These are phyloP conservation scores for Panaeolus papilionaceus DNA, from an alignment of 768 basidiomycete species.

Conservation along the genomic window DNA sequence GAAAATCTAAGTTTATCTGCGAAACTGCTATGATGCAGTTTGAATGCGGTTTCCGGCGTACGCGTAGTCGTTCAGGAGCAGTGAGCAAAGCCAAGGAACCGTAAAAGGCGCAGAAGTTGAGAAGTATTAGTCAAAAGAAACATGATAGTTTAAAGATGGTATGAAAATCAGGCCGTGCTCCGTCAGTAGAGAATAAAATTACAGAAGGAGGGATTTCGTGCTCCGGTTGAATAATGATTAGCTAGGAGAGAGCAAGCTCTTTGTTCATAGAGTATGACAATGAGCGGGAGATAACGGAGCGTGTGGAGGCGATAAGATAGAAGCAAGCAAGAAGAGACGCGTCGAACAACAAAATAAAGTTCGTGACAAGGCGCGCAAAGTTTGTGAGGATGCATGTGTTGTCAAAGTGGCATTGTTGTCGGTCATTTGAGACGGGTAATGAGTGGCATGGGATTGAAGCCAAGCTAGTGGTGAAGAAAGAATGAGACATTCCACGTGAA, in stretches of 20 bases:
- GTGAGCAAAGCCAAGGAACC: neutral
- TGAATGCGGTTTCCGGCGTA: neutral
- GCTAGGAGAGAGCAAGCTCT: neutral
- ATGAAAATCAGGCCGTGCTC: neutral
- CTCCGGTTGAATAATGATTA: neutral
- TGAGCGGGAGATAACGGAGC: neutral
- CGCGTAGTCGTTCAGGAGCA: neutral
- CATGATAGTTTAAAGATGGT: neutral
- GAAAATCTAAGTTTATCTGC: conserved; percentile 2
- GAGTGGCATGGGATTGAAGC: neutral
- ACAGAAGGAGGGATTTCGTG: neutral
- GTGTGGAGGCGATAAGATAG: neutral
- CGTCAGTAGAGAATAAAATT: neutral
- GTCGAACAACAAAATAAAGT: neutral
- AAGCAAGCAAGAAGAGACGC: neutral
- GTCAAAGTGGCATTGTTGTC: neutral
- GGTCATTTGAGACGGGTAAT: neutral
- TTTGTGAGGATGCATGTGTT: neutral
- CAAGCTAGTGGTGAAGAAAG: neutral
- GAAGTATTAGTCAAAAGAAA: neutral
- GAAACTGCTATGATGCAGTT: neutral
- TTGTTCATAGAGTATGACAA: neutral
- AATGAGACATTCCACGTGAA: neutral
- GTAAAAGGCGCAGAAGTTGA: neutral
- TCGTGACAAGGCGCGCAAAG: no score